A percentile compares a stretch with the other conserved stretches of the same genome.
Evolutionary conservation across 208 protist species (phyloP).

Genomic region (Trypanosoma melophagium): DNA sequence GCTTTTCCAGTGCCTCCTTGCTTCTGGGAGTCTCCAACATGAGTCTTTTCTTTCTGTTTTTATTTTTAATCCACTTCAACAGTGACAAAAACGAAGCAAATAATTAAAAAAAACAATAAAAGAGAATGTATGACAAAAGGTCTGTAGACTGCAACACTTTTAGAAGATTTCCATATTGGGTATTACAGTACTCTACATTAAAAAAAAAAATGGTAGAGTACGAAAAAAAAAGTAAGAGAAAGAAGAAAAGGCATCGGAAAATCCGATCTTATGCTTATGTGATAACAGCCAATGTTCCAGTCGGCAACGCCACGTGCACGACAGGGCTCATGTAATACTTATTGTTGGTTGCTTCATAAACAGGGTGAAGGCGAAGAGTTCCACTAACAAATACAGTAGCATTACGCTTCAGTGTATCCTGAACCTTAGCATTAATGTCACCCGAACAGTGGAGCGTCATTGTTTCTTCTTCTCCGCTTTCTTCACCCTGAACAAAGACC

Average conservation of each 20-base stretch:
- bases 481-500: constrained; percentile 48
- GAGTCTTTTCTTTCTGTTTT: constrained; percentile 1
- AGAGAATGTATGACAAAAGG: neutral
- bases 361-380: constrained; percentile 54
- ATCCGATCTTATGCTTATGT: constrained; percentile 12
- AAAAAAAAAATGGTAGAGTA: neutral
- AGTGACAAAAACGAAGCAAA: constrained; percentile 25
- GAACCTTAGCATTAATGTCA: constrained; percentile 24
- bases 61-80: neutral
- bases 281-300: constrained; percentile 41
- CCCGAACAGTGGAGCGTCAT: constrained; percentile 59
- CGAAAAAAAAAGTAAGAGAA: neutral
- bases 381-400: constrained; percentile 63
- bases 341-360: constrained; percentile 51
- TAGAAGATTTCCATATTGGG: neutral
- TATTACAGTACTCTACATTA: neutral
- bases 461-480: constrained; percentile 38
- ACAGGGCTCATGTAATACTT: constrained; percentile 58
- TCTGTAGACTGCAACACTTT: neutral
- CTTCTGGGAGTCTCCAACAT: constrained; percentile 45
- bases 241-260: neutral
- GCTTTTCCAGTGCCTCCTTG: constrained; percentile 60
- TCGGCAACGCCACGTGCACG: constrained; percentile 52
- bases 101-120: neutral
- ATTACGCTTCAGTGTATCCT: constrained; percentile 30